A percentile compares a stretch with the other conserved stretches of the same genome.
Conservation (phyloP, 805 yeast genomes). For the Cyberlindnera xishuangbannaensis region DNA sequence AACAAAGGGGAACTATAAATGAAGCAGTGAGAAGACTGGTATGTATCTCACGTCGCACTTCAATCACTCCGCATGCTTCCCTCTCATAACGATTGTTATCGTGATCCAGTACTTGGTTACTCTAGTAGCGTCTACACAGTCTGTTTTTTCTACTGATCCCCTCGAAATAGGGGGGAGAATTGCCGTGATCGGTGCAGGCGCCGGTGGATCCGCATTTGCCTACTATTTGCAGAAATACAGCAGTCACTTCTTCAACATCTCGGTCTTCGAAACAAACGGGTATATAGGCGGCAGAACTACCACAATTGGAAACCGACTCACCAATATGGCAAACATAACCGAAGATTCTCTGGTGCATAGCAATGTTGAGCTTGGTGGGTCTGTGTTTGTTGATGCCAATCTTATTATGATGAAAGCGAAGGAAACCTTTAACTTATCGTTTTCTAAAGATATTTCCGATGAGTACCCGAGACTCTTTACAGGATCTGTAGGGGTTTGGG, state of each 20-base stretch:
- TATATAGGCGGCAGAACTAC: conserved; percentile 44
- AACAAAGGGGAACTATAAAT: no score
- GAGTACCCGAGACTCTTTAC: conserved; percentile 10
- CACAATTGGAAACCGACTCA: conserved; percentile 23
- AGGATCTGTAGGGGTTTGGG: conserved; percentile 31
- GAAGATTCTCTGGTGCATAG: conserved; percentile 18
- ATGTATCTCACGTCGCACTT: no score
- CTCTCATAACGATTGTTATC: no score
- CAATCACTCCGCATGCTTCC: no score
- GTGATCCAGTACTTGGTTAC: no score
- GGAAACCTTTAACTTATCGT: conserved; percentile 28
- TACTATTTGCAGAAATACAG: conserved; percentile 37
- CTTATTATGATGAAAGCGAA: conserved; percentile 34
- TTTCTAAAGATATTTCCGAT: conserved; percentile 8
- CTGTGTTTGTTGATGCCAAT: conserved; percentile 38
- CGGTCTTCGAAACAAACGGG: conserved; percentile 34
- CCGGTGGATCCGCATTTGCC: conserved; percentile 46
- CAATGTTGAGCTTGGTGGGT: conserved; percentile 40
- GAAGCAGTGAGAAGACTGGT: no score
- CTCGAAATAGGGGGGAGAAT: no score
- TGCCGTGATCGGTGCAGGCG: conserved; percentile 47
- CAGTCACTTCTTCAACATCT: conserved; percentile 29
- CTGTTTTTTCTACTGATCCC: no score
- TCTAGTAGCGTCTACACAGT: no score
- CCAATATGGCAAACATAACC: neutral